Evolutionary conservation across 2,329 filamentous ascomycete genomes (phyloP), one percentile per base, ranked within the genome.

Genomic region (Ophiocordyceps unilateralis): DNA sequence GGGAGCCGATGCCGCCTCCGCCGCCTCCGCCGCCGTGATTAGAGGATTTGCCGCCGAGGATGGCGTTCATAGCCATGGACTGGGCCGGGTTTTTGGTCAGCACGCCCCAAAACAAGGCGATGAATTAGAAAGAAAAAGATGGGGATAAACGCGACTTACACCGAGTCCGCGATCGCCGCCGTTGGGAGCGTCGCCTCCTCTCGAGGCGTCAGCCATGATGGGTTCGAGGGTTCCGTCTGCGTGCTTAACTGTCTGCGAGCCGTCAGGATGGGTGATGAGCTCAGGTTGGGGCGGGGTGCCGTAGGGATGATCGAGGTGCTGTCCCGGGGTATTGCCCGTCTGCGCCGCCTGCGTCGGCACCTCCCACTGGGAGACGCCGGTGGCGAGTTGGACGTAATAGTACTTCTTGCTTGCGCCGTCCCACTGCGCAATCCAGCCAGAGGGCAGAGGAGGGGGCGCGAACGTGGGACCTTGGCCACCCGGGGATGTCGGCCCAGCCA

Each of bases 351-450:
- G 67, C 14, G 75, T 83, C 26, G 80, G 80, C 26, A 72, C 69
- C n/a, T 83, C 79, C 80, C 81, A 84, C 60, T 83, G 79, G 48
- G 79, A 82, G 32, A 74, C 68, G 40, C 80, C 80, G 8, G 79
- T 83, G 43, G 76, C 78, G 43, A 84, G 72, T 59, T 83, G 78
- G 41, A 84, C 80, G 57, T 75, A 81, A 59, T 81, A 81, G 57
- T 81, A 81, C 58, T 79, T 79, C 57, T 67, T 72, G 58, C 68
- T 75, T 44, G 67, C 56, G 48, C 69, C 72, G 55, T 81, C 77
- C 77, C 77, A 81, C 62, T 81, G 77, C 45, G 76, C 75, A 53
- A 80, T 81, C 77, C 77, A 81, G 53, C 77, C 77, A 12, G 73
- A 62, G 41, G 77, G 77, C 42, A 81, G 67, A 40, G 66, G 63